phyloP scores from a whole-genome alignment of 441 rosid genomes.

The Pelargonium exstipulatum region DNA sequence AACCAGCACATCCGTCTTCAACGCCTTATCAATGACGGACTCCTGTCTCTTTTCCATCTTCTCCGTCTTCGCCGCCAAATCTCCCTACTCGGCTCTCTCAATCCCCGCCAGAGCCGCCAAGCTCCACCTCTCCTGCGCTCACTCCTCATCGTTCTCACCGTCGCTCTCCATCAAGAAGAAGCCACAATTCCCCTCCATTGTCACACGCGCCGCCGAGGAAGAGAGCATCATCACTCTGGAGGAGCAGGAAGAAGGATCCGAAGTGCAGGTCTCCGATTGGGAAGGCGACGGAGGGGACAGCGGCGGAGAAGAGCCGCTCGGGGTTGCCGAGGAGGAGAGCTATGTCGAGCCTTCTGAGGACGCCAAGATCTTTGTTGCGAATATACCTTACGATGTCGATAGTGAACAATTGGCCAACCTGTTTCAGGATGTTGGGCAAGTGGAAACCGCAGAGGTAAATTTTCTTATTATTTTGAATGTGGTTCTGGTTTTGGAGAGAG shows the following conservation, averaged over 20 bases:
- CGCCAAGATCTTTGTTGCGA: conserved; percentile 21
- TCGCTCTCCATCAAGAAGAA: background rate
- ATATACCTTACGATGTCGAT: conserved; percentile 22
- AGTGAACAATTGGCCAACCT: conserved; percentile 22
- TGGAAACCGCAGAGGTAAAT: conserved; percentile 12
- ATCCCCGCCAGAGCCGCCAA: background rate
- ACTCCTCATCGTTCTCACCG: too few relatives aligned
- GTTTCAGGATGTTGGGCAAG: conserved; percentile 20
- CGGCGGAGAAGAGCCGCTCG: background rate
- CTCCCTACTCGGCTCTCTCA: background rate
- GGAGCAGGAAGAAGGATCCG: background rate
- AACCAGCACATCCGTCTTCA: background rate
- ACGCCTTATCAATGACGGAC: background rate
- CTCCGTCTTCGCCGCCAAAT: background rate
- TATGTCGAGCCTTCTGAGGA: conserved; percentile 15
- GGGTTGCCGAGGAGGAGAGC: conserved; percentile 1
- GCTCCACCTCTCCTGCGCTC: background rate
- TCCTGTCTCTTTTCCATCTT: background rate
- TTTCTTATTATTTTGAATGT: background rate
- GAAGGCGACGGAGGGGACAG: background rate
- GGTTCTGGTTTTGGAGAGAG: background rate
- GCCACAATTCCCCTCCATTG: background rate
- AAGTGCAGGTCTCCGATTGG: background rate
- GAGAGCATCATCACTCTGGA: background rate
- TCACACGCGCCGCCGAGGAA: conserved; percentile 7